Evolutionary conservation across 2,329 filamentous ascomycete genomes (phyloP), one percentile per base, ranked within the genome.

Genomic region (Bipolaris oryzae): DNA sequence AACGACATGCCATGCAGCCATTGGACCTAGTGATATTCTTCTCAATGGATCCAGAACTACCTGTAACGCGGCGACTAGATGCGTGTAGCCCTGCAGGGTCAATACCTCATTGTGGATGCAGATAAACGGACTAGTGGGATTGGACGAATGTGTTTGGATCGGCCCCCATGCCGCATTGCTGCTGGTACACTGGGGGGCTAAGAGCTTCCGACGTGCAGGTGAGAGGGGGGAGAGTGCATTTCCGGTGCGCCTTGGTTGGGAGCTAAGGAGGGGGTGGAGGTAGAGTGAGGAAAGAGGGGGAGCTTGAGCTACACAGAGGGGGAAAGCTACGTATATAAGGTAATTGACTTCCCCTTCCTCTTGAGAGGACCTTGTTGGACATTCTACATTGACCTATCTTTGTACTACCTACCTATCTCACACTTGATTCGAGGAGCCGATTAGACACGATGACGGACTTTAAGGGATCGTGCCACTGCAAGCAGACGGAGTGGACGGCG

Each of bases 401-500:
- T 31, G 16, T 13, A 47, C 38, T 34, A 23, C 34, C 3, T 33
- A 21, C 11, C 13, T 16, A 16, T 20, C 18, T 31, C 38, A 11
- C 10, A 44, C 15, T 3, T 20, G 13, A 23, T 28, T 33, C 23
- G 42, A 34, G 3, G 43, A 21, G 5, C 48, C 47, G 55, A 60
- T 52, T 41, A 57, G 42, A 57, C 60, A 74, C 53, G 42, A 82
- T 82, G 80, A 69, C 78, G 35, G 76, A 73, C 45, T 81, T 79
- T 69, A 71, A 77, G 51, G 84, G 82, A 68, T 76, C 79, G 43
- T 85, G 84, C 77, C 82, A 84, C 68, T 85, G 84, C 70, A 82
- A 82, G 66, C 74, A 82, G 66, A 80, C 77, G 45, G 75, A 82
- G 63, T 85, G 81, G 80, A 77, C 79, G 41, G 81, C 79, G 49